These are phyloP conservation scores for Penicillium verhagenii DNA, from an alignment of 495 filamentous ascomycete genomes.

Conservation along the genomic window DNA sequence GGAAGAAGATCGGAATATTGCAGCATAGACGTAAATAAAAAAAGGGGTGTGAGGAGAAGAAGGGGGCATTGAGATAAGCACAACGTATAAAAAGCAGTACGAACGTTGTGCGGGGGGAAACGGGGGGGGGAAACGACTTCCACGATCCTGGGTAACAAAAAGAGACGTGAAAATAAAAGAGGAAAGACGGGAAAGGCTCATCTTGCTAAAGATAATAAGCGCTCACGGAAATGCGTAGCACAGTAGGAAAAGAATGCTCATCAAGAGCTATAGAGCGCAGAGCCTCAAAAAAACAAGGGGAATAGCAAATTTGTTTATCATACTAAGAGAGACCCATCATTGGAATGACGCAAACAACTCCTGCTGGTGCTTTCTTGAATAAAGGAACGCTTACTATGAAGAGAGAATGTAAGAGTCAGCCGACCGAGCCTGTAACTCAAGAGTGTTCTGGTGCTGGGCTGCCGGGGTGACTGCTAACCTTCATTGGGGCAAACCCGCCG, in stretches of 20 bases:
- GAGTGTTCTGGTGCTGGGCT: constrained; percentile 32
- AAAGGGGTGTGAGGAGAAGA: background rate
- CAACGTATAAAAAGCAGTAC: constrained; percentile 10
- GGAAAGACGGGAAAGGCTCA: constrained; percentile 30
- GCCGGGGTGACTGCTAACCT: constrained; percentile 55
- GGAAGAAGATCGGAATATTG: constrained; percentile 18
- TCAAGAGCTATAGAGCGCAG: constrained; percentile 45
- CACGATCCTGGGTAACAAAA: background rate
- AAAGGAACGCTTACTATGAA: constrained; percentile 46
- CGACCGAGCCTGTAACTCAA: constrained; percentile 34
- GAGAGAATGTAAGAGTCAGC: constrained; percentile 28
- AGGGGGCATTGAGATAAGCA: constrained; percentile 13
- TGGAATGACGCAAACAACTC: constrained; percentile 49
- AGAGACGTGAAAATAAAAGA: constrained; percentile 11
- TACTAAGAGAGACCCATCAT: constrained; percentile 42
- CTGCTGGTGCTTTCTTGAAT: constrained; percentile 46
- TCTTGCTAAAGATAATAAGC: constrained; percentile 47
- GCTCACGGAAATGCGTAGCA: constrained; percentile 50
- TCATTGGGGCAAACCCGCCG: constrained; percentile 71
- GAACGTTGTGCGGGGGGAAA: constrained; percentile 5
- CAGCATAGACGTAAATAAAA: constrained; percentile 13
- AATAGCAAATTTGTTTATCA: constrained; percentile 44
- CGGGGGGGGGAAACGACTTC: background rate
- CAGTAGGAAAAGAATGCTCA: constrained; percentile 44
- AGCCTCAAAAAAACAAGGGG: constrained; percentile 32